These are phyloP conservation scores for Sugiyamaella boreocaroliniensis DNA, from an alignment of 805 yeast genomes.

Conservation along the genomic window DNA sequence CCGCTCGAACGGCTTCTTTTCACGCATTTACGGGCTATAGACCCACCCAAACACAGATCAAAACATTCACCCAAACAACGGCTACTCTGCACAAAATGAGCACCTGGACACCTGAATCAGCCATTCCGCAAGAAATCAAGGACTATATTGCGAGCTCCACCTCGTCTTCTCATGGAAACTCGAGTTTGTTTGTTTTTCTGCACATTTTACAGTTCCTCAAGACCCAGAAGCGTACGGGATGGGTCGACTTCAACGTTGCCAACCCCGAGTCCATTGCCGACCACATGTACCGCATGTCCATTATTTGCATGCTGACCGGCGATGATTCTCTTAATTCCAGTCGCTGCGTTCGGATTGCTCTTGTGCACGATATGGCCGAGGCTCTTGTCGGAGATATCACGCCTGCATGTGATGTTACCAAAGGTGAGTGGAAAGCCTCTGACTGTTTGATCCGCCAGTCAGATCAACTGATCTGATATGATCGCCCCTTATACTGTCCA, in stretches of 20 bases:
- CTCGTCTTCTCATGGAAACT: slow-evolving; percentile 10
- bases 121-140: slow-evolving; percentile 43
- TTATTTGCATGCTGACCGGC: slow-evolving; percentile 63
- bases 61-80: not conserved
- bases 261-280: slow-evolving; percentile 71
- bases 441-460: not conserved
- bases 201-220: slow-evolving; percentile 69
- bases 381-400: slow-evolving; percentile 91
- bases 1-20: not conserved
- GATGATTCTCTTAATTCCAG: slow-evolving; percentile 49
- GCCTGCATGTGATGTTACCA: slow-evolving; percentile 66
- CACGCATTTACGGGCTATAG: not conserved
- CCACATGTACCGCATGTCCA: slow-evolving; percentile 93
- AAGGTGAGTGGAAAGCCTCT: slow-evolving; percentile 29
- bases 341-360: slow-evolving; percentile 76
- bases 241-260: slow-evolving; percentile 65
- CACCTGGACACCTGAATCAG: slow-evolving; percentile 49
- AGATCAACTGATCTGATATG: not conserved
- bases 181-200: slow-evolving; percentile 40
- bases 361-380: slow-evolving; percentile 93
- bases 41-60: not conserved
- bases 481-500: no score
- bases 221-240: slow-evolving; percentile 82
- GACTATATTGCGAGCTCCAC: slow-evolving; percentile 28
- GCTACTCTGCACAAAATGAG: not conserved